Evolutionary conservation across 1,284 basidiomycete species (phyloP).

Genomic region (Puccinia triticina): DNA sequence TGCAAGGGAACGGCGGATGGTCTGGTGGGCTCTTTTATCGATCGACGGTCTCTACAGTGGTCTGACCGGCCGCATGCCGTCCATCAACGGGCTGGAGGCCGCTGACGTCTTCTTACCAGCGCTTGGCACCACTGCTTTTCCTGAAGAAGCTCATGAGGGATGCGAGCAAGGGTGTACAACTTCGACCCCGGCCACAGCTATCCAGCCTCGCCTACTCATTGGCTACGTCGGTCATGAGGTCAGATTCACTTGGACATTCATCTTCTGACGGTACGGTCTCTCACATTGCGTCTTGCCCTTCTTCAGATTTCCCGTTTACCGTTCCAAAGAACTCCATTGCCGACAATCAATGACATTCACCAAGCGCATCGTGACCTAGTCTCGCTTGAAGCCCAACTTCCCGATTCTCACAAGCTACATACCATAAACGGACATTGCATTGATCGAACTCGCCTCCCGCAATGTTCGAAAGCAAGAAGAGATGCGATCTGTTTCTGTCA

Average conservation of each 20-base stretch:
- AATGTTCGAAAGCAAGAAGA: conserved; percentile 34
- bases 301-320: conserved; percentile 44
- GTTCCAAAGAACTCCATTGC: conserved; percentile 44
- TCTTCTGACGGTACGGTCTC: background rate
- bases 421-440: conserved; percentile 27
- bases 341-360: conserved; percentile 48
- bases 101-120: conserved; percentile 49
- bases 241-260: background rate
- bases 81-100: conserved; percentile 31
- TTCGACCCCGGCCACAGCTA: conserved; percentile 23
- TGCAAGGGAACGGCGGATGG: conserved; percentile 34
- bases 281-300: background rate
- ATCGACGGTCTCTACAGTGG: conserved; percentile 47
- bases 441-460: conserved; percentile 29
- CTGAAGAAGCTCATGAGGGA: conserved; percentile 41
- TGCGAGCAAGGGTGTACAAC: conserved; percentile 43
- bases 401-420: conserved; percentile 23
- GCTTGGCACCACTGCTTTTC: conserved; percentile 26
- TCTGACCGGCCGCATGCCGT: conserved; percentile 37
- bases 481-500: conserved; percentile 50
- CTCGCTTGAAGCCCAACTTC: conserved; percentile 39
- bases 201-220: conserved; percentile 41
- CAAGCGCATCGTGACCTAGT: conserved; percentile 48
- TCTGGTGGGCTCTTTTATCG: conserved; percentile 52
- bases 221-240: conserved; percentile 50